phyloP scores from a whole-genome alignment of 345 rosid species.

The Microcos paniculata region DNA sequence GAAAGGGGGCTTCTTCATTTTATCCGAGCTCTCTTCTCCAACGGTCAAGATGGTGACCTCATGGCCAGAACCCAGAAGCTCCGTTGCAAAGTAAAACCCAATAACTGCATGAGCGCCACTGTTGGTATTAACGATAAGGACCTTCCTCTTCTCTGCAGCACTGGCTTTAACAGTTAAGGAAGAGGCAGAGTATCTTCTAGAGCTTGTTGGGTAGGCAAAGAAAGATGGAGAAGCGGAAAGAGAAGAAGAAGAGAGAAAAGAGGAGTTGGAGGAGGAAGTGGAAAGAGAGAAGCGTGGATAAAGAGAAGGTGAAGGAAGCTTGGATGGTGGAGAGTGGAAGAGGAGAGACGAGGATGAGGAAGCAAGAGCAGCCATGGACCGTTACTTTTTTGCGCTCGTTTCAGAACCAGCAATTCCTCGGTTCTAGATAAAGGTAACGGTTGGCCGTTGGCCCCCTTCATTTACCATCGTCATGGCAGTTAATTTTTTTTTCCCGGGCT shows the following conservation, averaged over 20 bases:
- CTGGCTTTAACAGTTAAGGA: conserved; percentile 50
- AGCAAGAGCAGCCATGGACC: conserved; percentile 55
- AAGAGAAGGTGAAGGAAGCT: conserved; percentile 33
- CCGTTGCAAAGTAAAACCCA: conserved; percentile 84
- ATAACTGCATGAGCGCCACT: conserved; percentile 91
- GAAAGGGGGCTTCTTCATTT: conserved; percentile 95
- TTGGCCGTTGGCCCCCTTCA: neutral
- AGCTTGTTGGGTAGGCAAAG: conserved; percentile 21
- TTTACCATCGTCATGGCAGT: neutral
- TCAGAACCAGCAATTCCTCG: conserved; percentile 32
- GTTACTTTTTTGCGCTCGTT: conserved; percentile 13
- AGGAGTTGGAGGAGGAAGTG: conserved; percentile 27
- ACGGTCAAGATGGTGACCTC: conserved; percentile 52
- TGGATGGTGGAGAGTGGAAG: conserved; percentile 27
- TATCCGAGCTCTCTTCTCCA: conserved; percentile 79
- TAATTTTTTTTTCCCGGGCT: neutral
- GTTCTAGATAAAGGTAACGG: conserved; percentile 25
- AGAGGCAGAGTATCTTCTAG: conserved; percentile 26
- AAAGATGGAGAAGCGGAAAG: conserved; percentile 36
- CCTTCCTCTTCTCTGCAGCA: conserved; percentile 72
- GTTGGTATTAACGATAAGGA: conserved; percentile 81
- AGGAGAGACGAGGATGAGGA: conserved; percentile 34
- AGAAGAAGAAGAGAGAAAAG: conserved; percentile 25
- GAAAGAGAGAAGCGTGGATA: conserved; percentile 27
- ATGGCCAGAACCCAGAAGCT: conserved; percentile 81